These are phyloP conservation scores for Coccomyxa subellipsoidea DNA, from an alignment of 163 green algal species.

Conservation along the genomic window DNA sequence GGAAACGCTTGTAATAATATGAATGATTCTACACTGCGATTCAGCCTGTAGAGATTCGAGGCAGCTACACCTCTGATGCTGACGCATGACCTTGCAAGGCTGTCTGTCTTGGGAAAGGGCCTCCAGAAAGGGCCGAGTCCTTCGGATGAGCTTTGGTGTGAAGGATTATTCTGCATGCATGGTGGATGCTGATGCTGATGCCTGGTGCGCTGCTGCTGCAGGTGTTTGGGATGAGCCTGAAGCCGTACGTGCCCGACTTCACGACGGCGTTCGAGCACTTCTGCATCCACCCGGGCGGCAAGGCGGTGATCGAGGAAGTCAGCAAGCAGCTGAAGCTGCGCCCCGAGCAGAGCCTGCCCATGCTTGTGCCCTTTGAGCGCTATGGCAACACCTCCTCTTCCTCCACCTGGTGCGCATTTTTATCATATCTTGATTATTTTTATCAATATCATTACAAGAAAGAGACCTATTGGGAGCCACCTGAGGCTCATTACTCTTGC, in stretches of 20 bases:
- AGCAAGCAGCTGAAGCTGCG: constrained; percentile 12
- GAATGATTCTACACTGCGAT: no score
- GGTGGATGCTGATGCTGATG: constrained; percentile 13
- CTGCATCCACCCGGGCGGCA: constrained; percentile 57
- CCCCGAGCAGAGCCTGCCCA: constrained; percentile 14
- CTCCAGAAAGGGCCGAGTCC: no score
- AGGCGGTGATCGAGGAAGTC: constrained; percentile 22
- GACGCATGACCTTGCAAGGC: no score
- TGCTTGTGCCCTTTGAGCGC: constrained; percentile 19
- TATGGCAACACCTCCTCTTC: constrained; percentile 33
- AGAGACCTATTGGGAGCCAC: not conserved
- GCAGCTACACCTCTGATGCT: no score
- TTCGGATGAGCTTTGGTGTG: no score
- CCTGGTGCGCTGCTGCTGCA: constrained; percentile 33
- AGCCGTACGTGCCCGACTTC: constrained; percentile 77
- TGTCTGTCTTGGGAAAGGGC: no score
- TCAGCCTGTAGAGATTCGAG: no score
- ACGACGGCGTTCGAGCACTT: constrained; percentile 77
- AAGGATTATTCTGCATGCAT: no score
- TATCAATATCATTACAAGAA: not conserved
- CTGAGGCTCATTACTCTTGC: not conserved
- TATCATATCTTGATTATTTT: no score
- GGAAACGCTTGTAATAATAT: no score
- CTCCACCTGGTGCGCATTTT: constrained; percentile 25
- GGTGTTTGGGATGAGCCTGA: constrained; percentile 18